These are phyloP conservation scores for Monosporascus sp. DNA, from an alignment of 2,329 filamentous ascomycete species.

Conservation along the genomic window DNA sequence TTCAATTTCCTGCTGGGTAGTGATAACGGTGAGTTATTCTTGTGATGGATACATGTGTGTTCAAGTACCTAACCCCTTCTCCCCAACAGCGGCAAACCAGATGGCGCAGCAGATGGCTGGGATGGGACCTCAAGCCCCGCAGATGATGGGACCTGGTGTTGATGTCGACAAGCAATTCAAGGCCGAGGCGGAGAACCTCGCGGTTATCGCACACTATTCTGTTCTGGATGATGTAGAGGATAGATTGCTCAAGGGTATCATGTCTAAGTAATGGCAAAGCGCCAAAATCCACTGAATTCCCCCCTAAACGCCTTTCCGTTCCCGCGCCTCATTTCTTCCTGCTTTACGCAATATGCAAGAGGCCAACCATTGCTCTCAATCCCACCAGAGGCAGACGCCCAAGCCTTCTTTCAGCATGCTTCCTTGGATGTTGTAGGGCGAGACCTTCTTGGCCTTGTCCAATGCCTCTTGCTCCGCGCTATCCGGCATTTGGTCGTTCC, in stretches of 20 bases:
- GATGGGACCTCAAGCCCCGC: constrained; percentile 62
- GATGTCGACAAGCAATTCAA: constrained; percentile 95
- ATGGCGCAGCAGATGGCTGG: constrained; percentile 79
- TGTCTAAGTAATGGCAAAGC: constrained; percentile 26
- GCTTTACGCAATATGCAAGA: constrained; percentile 10
- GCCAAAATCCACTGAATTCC: constrained; percentile 6
- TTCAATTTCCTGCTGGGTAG: constrained; percentile 96
- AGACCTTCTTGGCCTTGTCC: constrained; percentile 48
- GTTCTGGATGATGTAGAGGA: constrained; percentile 85
- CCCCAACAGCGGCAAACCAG: constrained; percentile 72
- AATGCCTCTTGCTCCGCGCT: constrained; percentile 55
- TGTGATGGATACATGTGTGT: neutral
- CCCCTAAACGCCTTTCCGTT: constrained; percentile 8
- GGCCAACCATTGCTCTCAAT: constrained; percentile 22
- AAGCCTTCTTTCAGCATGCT: constrained; percentile 59
- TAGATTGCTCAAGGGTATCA: constrained; percentile 61
- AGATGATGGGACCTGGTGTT: constrained; percentile 86
- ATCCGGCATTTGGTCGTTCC: constrained; percentile 80
- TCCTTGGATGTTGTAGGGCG: constrained; percentile 65
- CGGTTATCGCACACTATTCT: constrained; percentile 89
- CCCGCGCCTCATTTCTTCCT: neutral
- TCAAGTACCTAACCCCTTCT: constrained; percentile 23
- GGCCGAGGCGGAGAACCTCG: constrained; percentile 89
- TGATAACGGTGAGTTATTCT: constrained; percentile 72
- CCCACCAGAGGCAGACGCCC: constrained; percentile 62